These are phyloP conservation scores for Ambrosia artemisiifolia DNA, from an alignment of 129 eudicot species.

Conservation along the genomic window DNA sequence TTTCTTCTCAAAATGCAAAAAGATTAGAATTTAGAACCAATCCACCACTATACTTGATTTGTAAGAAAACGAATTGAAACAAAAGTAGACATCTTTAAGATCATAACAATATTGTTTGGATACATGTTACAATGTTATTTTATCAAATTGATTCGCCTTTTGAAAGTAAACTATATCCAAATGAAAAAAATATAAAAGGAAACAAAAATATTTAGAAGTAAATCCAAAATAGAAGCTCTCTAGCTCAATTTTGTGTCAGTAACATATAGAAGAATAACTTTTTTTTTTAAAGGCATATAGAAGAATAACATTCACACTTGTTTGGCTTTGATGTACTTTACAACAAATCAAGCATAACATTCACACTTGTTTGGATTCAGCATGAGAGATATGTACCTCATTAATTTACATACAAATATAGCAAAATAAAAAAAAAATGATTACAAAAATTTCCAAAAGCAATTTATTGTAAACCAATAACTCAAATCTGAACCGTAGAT, in stretches of 20 bases:
- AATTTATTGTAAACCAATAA: neutral
- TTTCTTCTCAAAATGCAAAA: no score
- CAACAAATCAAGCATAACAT: neutral
- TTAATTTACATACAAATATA: neutral
- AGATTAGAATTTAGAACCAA: no score
- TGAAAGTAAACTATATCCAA: neutral
- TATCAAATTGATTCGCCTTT: neutral
- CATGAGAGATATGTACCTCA: neutral
- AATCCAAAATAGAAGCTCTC: slow-evolving; percentile 1
- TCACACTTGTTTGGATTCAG: neutral
- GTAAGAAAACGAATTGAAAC: no score
- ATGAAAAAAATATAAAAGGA: neutral
- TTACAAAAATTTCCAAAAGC: neutral
- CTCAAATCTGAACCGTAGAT: slow-evolving; percentile 28
- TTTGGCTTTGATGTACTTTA: neutral
- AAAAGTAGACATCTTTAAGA: no score
- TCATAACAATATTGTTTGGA: no score
- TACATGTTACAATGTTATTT: neutral
- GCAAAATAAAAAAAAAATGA: neutral
- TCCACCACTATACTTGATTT: no score
- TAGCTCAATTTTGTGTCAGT: neutral
- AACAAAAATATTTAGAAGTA: neutral
- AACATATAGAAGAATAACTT: neutral
- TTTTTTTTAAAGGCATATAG: neutral
- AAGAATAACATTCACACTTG: neutral